Conservation (phyloP, 2,329 filamentous ascomycete species). For the Trichophyton rubrum region DNA sequence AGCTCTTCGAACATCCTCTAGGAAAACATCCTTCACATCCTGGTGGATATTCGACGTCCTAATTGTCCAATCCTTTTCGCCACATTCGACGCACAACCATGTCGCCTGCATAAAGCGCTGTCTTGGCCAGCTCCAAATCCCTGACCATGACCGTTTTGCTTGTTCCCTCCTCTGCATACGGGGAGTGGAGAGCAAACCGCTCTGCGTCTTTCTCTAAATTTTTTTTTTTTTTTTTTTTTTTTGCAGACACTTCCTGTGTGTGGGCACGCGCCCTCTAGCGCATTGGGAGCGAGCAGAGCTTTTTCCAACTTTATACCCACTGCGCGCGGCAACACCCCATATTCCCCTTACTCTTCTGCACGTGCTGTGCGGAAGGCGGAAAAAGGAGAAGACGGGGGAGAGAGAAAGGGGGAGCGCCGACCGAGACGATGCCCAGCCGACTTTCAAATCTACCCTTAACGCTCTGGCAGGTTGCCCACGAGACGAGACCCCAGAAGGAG, state of each 20-base stretch:
- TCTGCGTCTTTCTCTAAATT: background rate
- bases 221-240: background rate
- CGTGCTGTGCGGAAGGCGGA: background rate
- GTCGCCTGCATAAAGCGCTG: background rate
- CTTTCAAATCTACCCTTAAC: background rate
- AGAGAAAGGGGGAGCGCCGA: too few relatives aligned
- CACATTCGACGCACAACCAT: background rate
- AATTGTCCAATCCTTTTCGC: conserved; percentile 2
- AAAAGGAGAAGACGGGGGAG: too few relatives aligned
- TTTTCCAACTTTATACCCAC: background rate
- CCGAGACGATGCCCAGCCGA: background rate
- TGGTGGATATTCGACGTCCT: background rate
- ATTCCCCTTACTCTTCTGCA: background rate
- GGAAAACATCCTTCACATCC: background rate
- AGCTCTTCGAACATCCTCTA: conserved; percentile 4
- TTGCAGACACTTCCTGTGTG: background rate
- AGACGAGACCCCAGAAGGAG: background rate
- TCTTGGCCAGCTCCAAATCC: background rate
- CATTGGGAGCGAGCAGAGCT: background rate
- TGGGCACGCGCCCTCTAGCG: conserved; percentile 4
- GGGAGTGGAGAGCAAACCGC: background rate
- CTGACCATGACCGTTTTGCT: background rate
- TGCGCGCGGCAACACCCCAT: background rate
- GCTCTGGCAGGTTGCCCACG: background rate
- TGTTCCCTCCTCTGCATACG: background rate